These are phyloP conservation scores for Yarrowia porcina DNA, from an alignment of 805 yeast genomes.

Conservation along the genomic window DNA sequence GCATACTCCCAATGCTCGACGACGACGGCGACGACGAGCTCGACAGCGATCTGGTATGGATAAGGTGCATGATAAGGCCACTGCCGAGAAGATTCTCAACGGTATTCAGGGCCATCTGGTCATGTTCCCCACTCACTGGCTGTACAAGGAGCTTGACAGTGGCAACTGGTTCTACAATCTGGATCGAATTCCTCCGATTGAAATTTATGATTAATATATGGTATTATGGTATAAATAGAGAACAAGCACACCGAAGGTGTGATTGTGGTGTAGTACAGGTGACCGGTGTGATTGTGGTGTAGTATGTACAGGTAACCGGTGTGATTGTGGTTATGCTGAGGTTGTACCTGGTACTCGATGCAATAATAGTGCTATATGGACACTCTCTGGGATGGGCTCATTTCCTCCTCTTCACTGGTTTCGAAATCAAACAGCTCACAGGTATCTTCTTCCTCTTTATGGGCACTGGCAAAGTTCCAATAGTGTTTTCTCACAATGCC, in stretches of 20 bases:
- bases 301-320: too few species aligned
- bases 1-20: neutral
- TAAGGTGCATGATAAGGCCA: slow-evolving; percentile 62
- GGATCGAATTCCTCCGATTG: slow-evolving; percentile 92
- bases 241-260: too few species aligned
- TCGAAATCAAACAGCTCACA: slow-evolving; percentile 10
- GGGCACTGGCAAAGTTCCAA: neutral
- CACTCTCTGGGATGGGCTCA: too few species aligned
- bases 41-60: slow-evolving; percentile 32
- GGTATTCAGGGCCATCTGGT: slow-evolving; percentile 85
- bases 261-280: too few species aligned
- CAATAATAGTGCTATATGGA: too few species aligned
- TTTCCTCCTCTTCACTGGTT: neutral
- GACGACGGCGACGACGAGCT: slow-evolving; percentile 16
- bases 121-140: slow-evolving; percentile 90
- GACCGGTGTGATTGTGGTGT: too few species aligned
- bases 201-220: slow-evolving; percentile 65
- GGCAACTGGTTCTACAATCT: slow-evolving; percentile 95
- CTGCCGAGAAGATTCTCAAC: slow-evolving; percentile 69
- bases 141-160: slow-evolving; percentile 71
- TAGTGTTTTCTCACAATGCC: neutral
- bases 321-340: too few species aligned
- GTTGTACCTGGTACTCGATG: too few species aligned
- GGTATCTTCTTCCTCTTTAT: neutral
- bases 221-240: neutral